Conservation (phyloP, 1,284 basidiomycete species). For the Tilletia indica region DNA sequence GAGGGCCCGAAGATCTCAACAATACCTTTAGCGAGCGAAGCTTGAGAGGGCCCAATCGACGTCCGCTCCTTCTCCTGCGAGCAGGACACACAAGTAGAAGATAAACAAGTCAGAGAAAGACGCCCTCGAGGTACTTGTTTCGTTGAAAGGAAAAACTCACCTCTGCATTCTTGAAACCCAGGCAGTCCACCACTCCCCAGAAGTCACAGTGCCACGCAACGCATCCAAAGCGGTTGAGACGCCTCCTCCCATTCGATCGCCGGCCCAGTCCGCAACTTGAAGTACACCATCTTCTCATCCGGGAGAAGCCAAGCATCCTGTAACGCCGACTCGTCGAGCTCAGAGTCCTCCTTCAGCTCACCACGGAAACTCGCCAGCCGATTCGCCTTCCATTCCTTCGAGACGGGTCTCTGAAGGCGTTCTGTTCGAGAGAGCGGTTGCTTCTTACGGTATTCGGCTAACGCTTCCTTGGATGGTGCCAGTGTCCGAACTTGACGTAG, state of each 20-base stretch:
- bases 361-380: not conserved
- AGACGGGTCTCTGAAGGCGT: not conserved
- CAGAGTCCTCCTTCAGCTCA: not conserved
- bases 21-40: not conserved
- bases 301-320: not conserved
- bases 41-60: not conserved
- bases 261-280: not conserved
- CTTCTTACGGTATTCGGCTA: not conserved
- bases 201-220: not conserved
- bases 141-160: not conserved
- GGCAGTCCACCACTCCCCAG: not conserved
- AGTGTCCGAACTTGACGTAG: constrained; percentile 3
- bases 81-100: not conserved
- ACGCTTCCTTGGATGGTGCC: not conserved
- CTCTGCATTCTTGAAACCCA: not conserved
- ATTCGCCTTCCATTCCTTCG: not conserved
- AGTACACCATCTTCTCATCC: not conserved
- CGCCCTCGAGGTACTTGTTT: too few relatives aligned
- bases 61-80: not conserved
- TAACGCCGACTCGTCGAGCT: not conserved
- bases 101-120: not conserved
- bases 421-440: not conserved
- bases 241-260: not conserved
- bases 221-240: not conserved
- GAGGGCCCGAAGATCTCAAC: not conserved